Evolutionary conservation across 2,329 filamentous ascomycete species (phyloP).

Genomic region (Penicillium vulpinum): DNA sequence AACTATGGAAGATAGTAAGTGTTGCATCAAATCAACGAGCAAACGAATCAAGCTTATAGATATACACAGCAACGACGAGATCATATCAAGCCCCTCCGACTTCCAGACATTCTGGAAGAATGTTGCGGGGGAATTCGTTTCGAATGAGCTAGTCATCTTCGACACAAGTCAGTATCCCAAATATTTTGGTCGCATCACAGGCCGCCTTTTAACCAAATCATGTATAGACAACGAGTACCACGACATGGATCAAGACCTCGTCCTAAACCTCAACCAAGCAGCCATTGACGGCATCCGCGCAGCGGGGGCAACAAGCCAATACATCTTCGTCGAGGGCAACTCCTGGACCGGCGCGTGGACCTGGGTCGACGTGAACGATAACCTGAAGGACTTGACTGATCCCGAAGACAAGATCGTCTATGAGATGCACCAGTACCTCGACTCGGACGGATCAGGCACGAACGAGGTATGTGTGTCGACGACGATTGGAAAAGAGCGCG

Average conservation of each 20-base stretch:
- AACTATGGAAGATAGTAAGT: constrained; percentile 53
- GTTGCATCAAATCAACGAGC: neutral
- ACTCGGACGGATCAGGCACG: constrained; percentile 57
- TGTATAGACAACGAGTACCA: constrained; percentile 62
- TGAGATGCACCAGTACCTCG: constrained; percentile 65
- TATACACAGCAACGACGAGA: constrained; percentile 22
- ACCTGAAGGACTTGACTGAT: constrained; percentile 52
- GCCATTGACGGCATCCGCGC: constrained; percentile 63
- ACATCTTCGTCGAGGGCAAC: constrained; percentile 61
- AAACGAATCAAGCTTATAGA: constrained; percentile 6
- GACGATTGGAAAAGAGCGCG: constrained; percentile 56
- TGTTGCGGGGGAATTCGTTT: constrained; percentile 55
- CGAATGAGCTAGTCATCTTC: constrained; percentile 60
- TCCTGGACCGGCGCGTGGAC: constrained; percentile 50
- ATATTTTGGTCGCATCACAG: accelerated
- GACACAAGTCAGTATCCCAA: constrained; percentile 53
- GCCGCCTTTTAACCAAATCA: neutral
- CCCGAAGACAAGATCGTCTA: constrained; percentile 57
- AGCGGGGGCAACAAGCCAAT: constrained; percentile 58
- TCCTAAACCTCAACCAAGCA: constrained; percentile 63
- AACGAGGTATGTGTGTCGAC: constrained; percentile 51
- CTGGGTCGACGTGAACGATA: constrained; percentile 49
- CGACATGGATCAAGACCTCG: constrained; percentile 61
- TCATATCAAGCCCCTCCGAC: constrained; percentile 44
- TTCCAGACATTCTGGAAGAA: constrained; percentile 61